A percentile compares a stretch with the other conserved stretches of the same genome.
Evolutionary conservation across 2,329 filamentous ascomycete genomes (phyloP).

Genomic region (Helicocarpus griseus): DNA sequence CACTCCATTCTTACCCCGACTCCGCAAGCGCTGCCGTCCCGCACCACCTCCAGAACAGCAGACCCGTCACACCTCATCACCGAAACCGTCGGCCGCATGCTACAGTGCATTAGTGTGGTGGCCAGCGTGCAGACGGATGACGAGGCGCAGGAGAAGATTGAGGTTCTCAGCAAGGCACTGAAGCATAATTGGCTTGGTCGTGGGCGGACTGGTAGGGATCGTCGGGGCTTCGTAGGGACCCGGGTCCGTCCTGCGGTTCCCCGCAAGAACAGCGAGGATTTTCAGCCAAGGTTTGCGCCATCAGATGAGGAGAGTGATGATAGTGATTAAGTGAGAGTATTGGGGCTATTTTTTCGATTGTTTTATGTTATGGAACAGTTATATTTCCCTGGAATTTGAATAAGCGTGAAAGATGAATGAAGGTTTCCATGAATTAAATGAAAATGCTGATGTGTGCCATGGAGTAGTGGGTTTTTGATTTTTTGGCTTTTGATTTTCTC

Average conservation of each 20-base stretch:
- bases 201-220: constrained; percentile 77
- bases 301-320: not conserved
- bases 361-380: not conserved
- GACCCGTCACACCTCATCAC: constrained; percentile 64
- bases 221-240: constrained; percentile 77
- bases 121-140: constrained; percentile 66
- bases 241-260: constrained; percentile 31
- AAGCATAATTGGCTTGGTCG: constrained; percentile 96
- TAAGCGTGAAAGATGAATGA: no score
- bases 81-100: constrained; percentile 87
- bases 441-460: no score
- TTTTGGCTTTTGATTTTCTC: no score
- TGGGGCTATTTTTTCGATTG: not conserved
- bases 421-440: no score
- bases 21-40: not conserved
- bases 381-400: no score
- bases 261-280: constrained; percentile 4
- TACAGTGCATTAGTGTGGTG: constrained; percentile 90
- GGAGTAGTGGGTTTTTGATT: no score
- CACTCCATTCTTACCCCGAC: constrained; percentile 17
- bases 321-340: not conserved
- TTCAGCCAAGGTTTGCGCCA: not conserved
- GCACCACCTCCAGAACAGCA: constrained; percentile 9
- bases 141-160: constrained; percentile 65
- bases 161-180: constrained; percentile 72